Percentiles rank a stretch among this genome's conserved stretches.
These are phyloP conservation scores for Mycocentrospora acerina DNA, from an alignment of 2,329 filamentous ascomycete genomes.

Conservation along the genomic window DNA sequence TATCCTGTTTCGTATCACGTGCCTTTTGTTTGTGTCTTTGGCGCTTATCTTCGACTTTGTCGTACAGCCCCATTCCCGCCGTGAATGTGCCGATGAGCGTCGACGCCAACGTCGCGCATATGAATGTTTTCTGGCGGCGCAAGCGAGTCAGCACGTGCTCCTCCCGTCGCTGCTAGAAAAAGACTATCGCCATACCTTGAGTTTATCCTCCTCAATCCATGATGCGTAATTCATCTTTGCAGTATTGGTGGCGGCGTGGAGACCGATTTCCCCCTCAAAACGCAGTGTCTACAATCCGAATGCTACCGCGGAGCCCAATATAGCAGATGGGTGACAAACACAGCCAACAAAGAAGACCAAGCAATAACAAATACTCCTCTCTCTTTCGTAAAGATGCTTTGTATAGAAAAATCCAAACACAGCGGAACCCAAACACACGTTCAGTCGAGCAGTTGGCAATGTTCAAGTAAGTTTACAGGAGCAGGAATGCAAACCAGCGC, in stretches of 20 bases:
- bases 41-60: slow-evolving; percentile 40
- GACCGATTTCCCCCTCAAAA: no score
- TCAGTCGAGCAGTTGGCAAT: no score
- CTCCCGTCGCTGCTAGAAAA: background rate
- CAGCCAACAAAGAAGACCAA: no score
- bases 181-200: slow-evolving; percentile 34
- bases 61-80: slow-evolving; percentile 47
- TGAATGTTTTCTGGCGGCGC: slow-evolving; percentile 48
- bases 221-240: slow-evolving; percentile 47
- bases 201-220: slow-evolving; percentile 49
- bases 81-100: slow-evolving; percentile 50
- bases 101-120: slow-evolving; percentile 47
- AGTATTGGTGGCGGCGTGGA: background rate
- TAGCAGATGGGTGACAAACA: no score
- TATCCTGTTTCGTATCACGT: slow-evolving; percentile 38
- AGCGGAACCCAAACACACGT: no score
- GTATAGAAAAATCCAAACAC: no score
- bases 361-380: no score
- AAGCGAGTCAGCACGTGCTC: background rate
- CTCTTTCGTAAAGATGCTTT: no score
- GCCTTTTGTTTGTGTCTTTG: slow-evolving; percentile 44
- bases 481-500: no score
- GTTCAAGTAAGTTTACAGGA: no score
- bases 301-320: no score
- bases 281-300: no score